phyloP scores from a whole-genome alignment of 2,329 filamentous ascomycete genomes.

The Gremmenia infestans region DNA sequence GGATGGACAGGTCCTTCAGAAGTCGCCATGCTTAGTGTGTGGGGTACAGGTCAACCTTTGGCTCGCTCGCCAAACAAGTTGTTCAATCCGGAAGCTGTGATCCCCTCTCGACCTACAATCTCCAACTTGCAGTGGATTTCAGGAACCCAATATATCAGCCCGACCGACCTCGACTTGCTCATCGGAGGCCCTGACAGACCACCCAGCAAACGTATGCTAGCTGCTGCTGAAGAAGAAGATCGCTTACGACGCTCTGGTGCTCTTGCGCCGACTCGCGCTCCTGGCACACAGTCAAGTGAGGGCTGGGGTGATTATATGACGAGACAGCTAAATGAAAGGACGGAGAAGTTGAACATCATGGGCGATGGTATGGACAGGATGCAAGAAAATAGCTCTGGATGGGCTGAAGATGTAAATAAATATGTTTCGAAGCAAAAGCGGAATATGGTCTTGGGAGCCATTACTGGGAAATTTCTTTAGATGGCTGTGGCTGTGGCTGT shows the following conservation, averaged over 20 bases:
- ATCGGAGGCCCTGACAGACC: slow-evolving; percentile 87
- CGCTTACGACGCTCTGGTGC: slow-evolving; percentile 46
- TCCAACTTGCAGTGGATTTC: slow-evolving; percentile 96
- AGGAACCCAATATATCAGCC: slow-evolving; percentile 85
- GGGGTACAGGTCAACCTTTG: slow-evolving; percentile 66
- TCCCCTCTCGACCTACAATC: slow-evolving; percentile 84
- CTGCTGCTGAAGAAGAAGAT: slow-evolving; percentile 71
- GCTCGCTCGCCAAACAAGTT: slow-evolving; percentile 65
- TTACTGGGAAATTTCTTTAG: slow-evolving; percentile 53
- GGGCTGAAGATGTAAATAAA: slow-evolving; percentile 84
- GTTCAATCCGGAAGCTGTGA: slow-evolving; percentile 67
- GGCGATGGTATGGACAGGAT: slow-evolving; percentile 81
- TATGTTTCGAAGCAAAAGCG: slow-evolving; percentile 84
- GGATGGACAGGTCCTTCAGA: slow-evolving; percentile 88
- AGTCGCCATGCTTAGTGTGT: slow-evolving; percentile 75
- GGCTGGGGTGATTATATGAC: slow-evolving; percentile 77
- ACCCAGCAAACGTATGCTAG: slow-evolving; percentile 81
- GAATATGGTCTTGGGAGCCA: slow-evolving; percentile 68
- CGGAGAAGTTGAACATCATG: slow-evolving; percentile 78
- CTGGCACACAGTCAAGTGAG: slow-evolving; percentile 40
- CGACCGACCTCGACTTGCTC: slow-evolving; percentile 80
- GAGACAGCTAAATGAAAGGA: slow-evolving; percentile 82
- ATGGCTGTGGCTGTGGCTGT: not conserved
- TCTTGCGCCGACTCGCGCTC: slow-evolving; percentile 27
- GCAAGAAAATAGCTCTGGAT: slow-evolving; percentile 74